A percentile compares a stretch with the other conserved stretches of the same genome.
Evolutionary conservation across 1,284 basidiomycete genomes (phyloP).

Genomic region (Mycosarcoma maydis): DNA sequence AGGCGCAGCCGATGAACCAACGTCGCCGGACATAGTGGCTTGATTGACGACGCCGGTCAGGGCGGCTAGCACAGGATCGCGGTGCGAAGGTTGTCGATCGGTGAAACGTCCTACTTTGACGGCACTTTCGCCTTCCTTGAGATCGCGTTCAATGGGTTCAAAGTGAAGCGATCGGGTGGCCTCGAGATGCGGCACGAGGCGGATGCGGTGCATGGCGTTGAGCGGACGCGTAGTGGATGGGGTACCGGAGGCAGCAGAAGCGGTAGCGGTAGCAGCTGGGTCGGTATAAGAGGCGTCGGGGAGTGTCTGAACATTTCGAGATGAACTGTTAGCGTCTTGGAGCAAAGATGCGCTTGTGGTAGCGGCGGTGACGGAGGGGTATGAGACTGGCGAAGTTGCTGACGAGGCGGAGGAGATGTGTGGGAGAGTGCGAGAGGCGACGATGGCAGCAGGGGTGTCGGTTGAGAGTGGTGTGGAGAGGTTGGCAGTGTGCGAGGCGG

Average conservation of each 20-base stretch:
- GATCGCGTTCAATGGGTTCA: slow-evolving; percentile 88
- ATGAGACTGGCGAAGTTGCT: slow-evolving; percentile 4
- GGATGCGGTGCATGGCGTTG: slow-evolving; percentile 70
- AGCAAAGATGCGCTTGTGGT: background rate
- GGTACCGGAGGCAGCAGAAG: slow-evolving; percentile 1
- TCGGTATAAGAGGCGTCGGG: slow-evolving; percentile 7
- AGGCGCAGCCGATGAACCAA: slow-evolving; percentile 12
- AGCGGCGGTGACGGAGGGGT: slow-evolving; percentile 1
- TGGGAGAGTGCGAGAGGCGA: slow-evolving; percentile 21
- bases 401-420: slow-evolving; percentile 5
- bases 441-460: slow-evolving; percentile 8
- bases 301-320: background rate
- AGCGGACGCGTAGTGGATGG: slow-evolving; percentile 30
- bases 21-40: slow-evolving; percentile 10
- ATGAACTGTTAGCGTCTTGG: slow-evolving; percentile 7
- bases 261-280: slow-evolving; percentile 1
- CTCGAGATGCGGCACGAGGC: slow-evolving; percentile 93
- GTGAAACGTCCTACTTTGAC: slow-evolving; percentile 92
- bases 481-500: slow-evolving; percentile 14
- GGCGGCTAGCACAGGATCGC: slow-evolving; percentile 14
- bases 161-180: slow-evolving; percentile 87
- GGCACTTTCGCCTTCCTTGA: slow-evolving; percentile 71
- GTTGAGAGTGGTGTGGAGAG: background rate
- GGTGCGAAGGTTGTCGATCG: slow-evolving; percentile 69
- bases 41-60: slow-evolving; percentile 6